Percentiles rank a stretch among this genome's conserved stretches.
phyloP scores from a whole-genome alignment of 768 basidiomycete genomes.

The Suillus variegatus region DNA sequence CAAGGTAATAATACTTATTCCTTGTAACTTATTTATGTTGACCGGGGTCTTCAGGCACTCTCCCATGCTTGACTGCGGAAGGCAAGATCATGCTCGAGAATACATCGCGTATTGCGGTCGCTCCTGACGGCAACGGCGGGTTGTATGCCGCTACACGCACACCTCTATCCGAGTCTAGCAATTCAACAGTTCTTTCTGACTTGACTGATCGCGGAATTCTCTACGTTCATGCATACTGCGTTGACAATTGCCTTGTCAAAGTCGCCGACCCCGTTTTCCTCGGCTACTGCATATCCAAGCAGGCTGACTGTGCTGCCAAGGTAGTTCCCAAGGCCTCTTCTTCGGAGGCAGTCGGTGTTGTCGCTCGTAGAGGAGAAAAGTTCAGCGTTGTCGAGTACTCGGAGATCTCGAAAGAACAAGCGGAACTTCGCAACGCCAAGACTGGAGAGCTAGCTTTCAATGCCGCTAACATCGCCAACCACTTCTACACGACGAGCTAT shows the following conservation, averaged over 20 bases:
- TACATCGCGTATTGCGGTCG: conserved; percentile 81
- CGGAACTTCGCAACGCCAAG: conserved; percentile 68
- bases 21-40: not conserved
- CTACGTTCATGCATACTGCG: conserved; percentile 94
- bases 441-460: conserved; percentile 85
- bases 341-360: conserved; percentile 92
- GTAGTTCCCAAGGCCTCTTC: conserved; percentile 90
- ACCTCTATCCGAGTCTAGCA: conserved; percentile 62
- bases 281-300: conserved; percentile 88
- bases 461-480: conserved; percentile 97
- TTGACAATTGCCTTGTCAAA: conserved; percentile 98
- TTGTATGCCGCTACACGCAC: conserved; percentile 91
- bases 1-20: conserved; percentile 65
- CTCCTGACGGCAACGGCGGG: conserved; percentile 98
- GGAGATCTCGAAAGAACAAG: conserved; percentile 87
- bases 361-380: conserved; percentile 80
- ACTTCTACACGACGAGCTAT: conserved; percentile 92
- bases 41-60: conserved; percentile 63
- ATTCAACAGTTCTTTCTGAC: conserved; percentile 82
- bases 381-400: conserved; percentile 97
- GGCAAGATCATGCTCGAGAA: conserved; percentile 91
- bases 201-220: conserved; percentile 71
- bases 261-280: conserved; percentile 98
- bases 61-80: conserved; percentile 92
- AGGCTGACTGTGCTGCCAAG: conserved; percentile 92